A percentile compares a stretch with the other conserved stretches of the same genome.
phyloP scores from a whole-genome alignment of 2,329 filamentous ascomycete genomes.

The Alternaria rosae region DNA sequence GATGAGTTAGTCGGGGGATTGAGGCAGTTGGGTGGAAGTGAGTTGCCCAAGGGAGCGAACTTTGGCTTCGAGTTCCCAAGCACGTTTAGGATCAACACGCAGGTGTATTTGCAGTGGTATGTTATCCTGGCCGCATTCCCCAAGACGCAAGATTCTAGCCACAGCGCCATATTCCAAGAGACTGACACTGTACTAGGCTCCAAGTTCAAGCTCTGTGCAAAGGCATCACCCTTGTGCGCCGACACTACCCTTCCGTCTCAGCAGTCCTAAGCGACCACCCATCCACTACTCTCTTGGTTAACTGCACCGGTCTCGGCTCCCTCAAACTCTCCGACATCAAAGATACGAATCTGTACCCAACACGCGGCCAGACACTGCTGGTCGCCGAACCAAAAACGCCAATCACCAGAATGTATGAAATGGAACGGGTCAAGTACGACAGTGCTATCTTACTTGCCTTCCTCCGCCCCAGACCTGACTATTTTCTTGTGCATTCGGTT shows the following conservation, averaged over 20 bases:
- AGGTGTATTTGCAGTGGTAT: constrained; percentile 48
- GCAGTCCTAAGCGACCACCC: constrained; percentile 71
- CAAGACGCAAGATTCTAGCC: background rate
- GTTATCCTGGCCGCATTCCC: background rate
- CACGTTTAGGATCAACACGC: constrained; percentile 52
- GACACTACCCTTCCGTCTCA: constrained; percentile 67
- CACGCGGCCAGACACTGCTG: constrained; percentile 81
- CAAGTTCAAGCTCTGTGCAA: constrained; percentile 73
- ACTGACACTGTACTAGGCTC: constrained; percentile 30
- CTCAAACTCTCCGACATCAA: constrained; percentile 81
- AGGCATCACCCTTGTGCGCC: constrained; percentile 65
- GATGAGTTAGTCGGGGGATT: constrained; percentile 52
- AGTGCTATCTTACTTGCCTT: background rate
- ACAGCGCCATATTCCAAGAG: background rate
- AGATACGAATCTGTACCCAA: constrained; percentile 75
- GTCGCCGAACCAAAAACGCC: constrained; percentile 61
- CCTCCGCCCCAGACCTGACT: background rate
- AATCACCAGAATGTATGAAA: constrained; percentile 50
- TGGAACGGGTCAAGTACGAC: constrained; percentile 18
- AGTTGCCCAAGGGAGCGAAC: constrained; percentile 45
- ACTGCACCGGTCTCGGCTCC: constrained; percentile 83
- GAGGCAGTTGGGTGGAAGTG: constrained; percentile 29
- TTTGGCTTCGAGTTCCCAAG: constrained; percentile 48
- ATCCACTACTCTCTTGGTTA: constrained; percentile 75
- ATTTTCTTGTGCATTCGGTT: background rate